phyloP scores from a whole-genome alignment of 768 basidiomycete genomes.

The Pleurotus giganteus region DNA sequence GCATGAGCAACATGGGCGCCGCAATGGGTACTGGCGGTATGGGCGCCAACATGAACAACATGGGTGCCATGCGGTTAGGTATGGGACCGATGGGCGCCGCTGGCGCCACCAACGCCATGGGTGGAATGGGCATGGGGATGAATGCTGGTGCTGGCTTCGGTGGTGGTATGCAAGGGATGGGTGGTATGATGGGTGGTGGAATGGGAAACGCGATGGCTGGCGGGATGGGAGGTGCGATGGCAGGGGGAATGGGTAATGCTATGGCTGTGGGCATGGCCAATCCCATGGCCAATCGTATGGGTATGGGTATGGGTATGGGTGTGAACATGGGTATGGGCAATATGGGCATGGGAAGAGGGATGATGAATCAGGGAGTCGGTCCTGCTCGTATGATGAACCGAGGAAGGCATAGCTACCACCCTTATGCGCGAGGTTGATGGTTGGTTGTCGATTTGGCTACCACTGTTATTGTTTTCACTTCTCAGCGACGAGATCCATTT shows the following conservation, averaged over 20 bases:
- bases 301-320: constrained; percentile 4
- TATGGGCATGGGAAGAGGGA: constrained; percentile 5
- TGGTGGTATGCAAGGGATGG: not conserved
- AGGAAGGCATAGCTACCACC: constrained; percentile 6
- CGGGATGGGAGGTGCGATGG: constrained; percentile 5
- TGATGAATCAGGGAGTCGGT: constrained; percentile 9
- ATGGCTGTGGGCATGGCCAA: constrained; percentile 7
- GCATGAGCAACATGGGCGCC: not conserved
- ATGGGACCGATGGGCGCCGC: constrained; percentile 7
- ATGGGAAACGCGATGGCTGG: constrained; percentile 5
- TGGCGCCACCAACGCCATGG: not conserved
- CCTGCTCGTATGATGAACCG: constrained; percentile 7
- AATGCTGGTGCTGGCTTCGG: not conserved
- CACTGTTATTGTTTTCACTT: not conserved
- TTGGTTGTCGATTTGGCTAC: not conserved
- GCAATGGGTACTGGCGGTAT: not conserved
- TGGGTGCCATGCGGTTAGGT: constrained; percentile 5
- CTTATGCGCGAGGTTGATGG: constrained; percentile 2
- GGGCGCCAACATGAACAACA: constrained; percentile 4
- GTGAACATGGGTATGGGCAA: constrained; percentile 3
- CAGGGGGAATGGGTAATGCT: constrained; percentile 5
- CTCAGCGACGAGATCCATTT: too few relatives aligned
- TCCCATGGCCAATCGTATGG: constrained; percentile 3
- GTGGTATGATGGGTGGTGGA: constrained; percentile 5
- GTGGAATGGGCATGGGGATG: constrained; percentile 6